Evolutionary conservation across 805 yeast species (phyloP).

Genomic region (Candida coleopterorum): DNA sequence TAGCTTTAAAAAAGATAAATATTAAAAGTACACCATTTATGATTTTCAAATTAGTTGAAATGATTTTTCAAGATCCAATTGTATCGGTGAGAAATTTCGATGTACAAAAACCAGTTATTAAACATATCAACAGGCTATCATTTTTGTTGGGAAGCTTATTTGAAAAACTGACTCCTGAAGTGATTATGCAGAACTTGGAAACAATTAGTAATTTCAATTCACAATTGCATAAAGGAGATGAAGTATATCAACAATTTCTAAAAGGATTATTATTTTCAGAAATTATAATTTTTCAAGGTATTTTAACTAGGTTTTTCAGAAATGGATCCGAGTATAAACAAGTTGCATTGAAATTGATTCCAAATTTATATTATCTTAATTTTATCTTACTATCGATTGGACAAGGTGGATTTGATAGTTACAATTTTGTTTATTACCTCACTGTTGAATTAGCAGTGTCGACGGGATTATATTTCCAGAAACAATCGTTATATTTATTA

Average conservation of each 20-base stretch:
- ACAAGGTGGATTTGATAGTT: slow-evolving; percentile 60
- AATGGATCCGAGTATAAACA: slow-evolving; percentile 13
- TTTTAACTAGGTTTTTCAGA: slow-evolving; percentile 32
- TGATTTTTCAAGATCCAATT: slow-evolving; percentile 16
- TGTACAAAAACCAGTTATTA: slow-evolving; percentile 36
- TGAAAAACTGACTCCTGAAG: slow-evolving; percentile 14
- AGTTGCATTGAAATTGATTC: slow-evolving; percentile 28
- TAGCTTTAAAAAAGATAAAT: slow-evolving; percentile 26
- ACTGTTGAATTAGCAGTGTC: slow-evolving; percentile 37
- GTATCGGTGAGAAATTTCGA: slow-evolving; percentile 14
- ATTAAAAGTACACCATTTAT: slow-evolving; percentile 17
- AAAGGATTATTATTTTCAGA: slow-evolving; percentile 44
- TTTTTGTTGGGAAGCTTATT: slow-evolving; percentile 38
- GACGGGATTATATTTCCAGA: slow-evolving; percentile 22
- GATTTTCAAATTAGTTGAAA: slow-evolving; percentile 13
- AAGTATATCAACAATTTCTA: slow-evolving; percentile 13
- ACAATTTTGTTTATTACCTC: slow-evolving; percentile 53
- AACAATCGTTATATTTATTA: slow-evolving; percentile 27
- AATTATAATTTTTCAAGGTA: slow-evolving; percentile 48
- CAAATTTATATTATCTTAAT: slow-evolving; percentile 39
- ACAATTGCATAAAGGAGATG: background rate
- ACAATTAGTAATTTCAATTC: slow-evolving; percentile 28
- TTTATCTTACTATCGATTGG: slow-evolving; percentile 52
- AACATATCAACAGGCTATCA: slow-evolving; percentile 47
- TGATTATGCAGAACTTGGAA: slow-evolving; percentile 16